These are phyloP conservation scores for Passalora sequoiae DNA, from an alignment of 2,329 filamentous ascomycete species.

Conservation along the genomic window DNA sequence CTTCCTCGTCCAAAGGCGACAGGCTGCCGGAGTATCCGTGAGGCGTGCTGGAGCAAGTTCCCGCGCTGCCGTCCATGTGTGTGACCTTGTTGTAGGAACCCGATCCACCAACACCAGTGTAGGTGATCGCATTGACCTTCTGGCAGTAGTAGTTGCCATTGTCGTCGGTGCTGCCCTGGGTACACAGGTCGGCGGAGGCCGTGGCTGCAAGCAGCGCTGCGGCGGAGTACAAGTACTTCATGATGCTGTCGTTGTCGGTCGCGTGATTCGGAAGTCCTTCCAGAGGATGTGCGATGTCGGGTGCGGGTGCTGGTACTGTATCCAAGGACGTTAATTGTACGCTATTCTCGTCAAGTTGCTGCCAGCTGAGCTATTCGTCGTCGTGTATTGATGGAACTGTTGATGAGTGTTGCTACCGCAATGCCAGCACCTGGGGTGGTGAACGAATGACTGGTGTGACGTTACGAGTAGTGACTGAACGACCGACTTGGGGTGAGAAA, in stretches of 20 bases:
- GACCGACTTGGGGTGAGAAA: constrained; percentile 11
- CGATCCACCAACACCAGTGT: constrained; percentile 47
- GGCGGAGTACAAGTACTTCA: constrained; percentile 31
- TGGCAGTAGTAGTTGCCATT: constrained; percentile 62
- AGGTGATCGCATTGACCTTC: constrained; percentile 61
- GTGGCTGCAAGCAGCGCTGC: constrained; percentile 30
- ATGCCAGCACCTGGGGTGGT: constrained; percentile 4
- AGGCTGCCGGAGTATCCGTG: constrained; percentile 56
- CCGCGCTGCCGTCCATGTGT: constrained; percentile 53
- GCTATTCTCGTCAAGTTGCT: too few relatives aligned
- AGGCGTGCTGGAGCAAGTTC: constrained; percentile 51
- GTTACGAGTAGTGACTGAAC: constrained; percentile 5
- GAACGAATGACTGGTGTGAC: constrained; percentile 8
- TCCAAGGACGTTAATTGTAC: too few relatives aligned
- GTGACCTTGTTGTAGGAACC: constrained; percentile 59
- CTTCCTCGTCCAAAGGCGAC: constrained; percentile 64
- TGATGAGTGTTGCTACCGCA: constrained; percentile 8
- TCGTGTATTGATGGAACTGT: too few relatives aligned
- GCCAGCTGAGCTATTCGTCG: too few relatives aligned
- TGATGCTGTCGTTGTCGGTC: constrained; percentile 16
- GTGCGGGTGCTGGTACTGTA: too few relatives aligned
- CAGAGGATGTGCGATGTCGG: constrained; percentile 3
- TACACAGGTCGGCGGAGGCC: constrained; percentile 27
- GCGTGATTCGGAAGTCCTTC: constrained; percentile 7
- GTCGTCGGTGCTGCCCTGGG: constrained; percentile 29